These are phyloP conservation scores for Berkeleyomyces rouxiae DNA, from an alignment of 2,329 filamentous ascomycete species.

Conservation along the genomic window DNA sequence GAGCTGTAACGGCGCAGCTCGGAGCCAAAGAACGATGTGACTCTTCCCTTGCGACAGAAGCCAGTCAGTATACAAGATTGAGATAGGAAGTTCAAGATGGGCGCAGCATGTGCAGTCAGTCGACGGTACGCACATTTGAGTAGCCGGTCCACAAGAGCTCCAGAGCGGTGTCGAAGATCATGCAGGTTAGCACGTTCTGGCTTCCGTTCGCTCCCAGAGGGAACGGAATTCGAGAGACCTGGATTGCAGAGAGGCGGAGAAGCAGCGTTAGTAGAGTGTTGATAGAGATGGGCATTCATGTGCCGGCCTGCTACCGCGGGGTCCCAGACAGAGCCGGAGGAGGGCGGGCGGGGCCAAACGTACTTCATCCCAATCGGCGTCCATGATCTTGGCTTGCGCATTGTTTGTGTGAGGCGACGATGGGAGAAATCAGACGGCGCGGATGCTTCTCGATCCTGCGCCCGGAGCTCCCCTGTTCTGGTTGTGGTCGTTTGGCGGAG, in stretches of 20 bases:
- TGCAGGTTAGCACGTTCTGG: slow-evolving; percentile 55
- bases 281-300: background rate
- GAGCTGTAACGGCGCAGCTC: slow-evolving; percentile 84
- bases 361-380: slow-evolving; percentile 54
- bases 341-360: slow-evolving; percentile 17
- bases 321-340: background rate
- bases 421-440: background rate
- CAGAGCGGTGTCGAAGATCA: slow-evolving; percentile 77
- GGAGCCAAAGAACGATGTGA: slow-evolving; percentile 73
- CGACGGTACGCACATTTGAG: slow-evolving; percentile 13
- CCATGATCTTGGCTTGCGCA: slow-evolving; percentile 32
- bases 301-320: no score
- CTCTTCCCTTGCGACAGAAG: slow-evolving; percentile 46
- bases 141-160: slow-evolving; percentile 90
- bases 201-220: slow-evolving; percentile 56
- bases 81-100: background rate
- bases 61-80: background rate
- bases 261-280: background rate
- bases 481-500: no score
- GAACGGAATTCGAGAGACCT: slow-evolving; percentile 70
- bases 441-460: background rate
- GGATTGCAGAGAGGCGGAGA: background rate
- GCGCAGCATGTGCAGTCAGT: background rate
- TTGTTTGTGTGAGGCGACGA: slow-evolving; percentile 16
- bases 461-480: background rate